Conservation (phyloP, 2,329 filamentous ascomycete genomes). For the Penicillium griseofulvum region DNA sequence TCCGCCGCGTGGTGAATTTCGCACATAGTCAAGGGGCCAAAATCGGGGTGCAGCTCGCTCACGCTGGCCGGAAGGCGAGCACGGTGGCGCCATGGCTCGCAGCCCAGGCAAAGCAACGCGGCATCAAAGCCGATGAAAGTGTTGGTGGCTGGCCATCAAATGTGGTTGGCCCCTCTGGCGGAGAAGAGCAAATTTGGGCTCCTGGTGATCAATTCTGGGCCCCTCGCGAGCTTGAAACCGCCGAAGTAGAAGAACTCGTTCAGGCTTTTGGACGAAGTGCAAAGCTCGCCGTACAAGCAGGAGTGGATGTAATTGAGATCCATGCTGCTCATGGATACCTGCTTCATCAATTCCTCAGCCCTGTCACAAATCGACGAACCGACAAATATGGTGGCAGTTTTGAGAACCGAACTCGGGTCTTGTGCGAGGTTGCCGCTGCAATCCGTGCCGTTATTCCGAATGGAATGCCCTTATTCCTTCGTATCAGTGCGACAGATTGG, state of each 20-base stretch:
- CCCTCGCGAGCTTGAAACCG: conserved; percentile 65
- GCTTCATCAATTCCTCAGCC: conserved; percentile 66
- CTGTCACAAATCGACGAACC: conserved; percentile 65
- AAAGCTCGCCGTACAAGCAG: conserved; percentile 61
- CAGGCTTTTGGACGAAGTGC: conserved; percentile 59
- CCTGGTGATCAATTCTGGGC: conserved; percentile 60
- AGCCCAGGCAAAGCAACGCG: conserved; percentile 15
- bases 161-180: conserved; percentile 38
- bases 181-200: conserved; percentile 56
- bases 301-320: conserved; percentile 75
- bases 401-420: conserved; percentile 64
- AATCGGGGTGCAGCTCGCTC: conserved; percentile 74
- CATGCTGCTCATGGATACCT: conserved; percentile 79
- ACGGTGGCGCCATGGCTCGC: conserved; percentile 52
- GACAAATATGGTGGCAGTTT: conserved; percentile 52
- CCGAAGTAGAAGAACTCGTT: conserved; percentile 65
- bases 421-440: conserved; percentile 63
- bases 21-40: conserved; percentile 74
- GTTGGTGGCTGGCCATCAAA: conserved; percentile 55
- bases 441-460: conserved; percentile 61
- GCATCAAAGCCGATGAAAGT: conserved; percentile 46
- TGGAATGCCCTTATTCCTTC: conserved; percentile 67
- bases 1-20: conserved; percentile 68
- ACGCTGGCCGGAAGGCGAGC: conserved; percentile 67
- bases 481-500: conserved; percentile 72